Base-by-base conservation (phyloP, 176 grass and related monocot genomes). In the Thalia dealbata region DNA sequence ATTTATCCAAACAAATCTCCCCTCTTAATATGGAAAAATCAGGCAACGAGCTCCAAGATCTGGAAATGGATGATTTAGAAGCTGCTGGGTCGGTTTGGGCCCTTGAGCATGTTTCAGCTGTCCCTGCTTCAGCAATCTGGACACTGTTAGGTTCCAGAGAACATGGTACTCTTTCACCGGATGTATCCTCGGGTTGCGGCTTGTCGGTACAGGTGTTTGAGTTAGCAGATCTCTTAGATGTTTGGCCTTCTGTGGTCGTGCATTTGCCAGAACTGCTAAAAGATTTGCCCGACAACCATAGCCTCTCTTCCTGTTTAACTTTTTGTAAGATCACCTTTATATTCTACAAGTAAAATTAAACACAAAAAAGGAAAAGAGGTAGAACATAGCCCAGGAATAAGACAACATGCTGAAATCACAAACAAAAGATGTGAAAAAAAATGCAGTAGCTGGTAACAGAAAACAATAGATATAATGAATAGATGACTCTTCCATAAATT, bases 1-100 rank as follows among this genome's bases (percentile, higher is more conserved):
- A 88, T 79, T 90, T 71, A 72, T 99, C 95, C 86, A 99, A 81
- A 61, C 75, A 89, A 43, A 95, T 82, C 70, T 99, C 95, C 38
- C 86, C 85, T 73, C 74, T 81, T 78, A 95, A 60, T 71, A 99
- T 81, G 80, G 95, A 95, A 80, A 99, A 99, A 78, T 99, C 82
- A 73, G 90, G 95, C 30, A 85, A 78, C 30, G 78, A 84, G 55
- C 75, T 85, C 85, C 67, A 71, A 29, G 81, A 75, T 73, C 73
- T 75, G 79, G 92, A 86, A 84, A 85, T 59, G 78, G 70, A 81
- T 85, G 80, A 68, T 21, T 60, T 66, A 79, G 73, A 74, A 72
- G 76, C 38, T 43, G 42, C 78, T 79, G 75, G 71, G 14, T 89
- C 71, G 67, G 83, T 83, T 67, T 35, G 41, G 43, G 72, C 72